Base-by-base conservation (phyloP, 495 filamentous ascomycete genomes). In the Daldinia childiae region DNA sequence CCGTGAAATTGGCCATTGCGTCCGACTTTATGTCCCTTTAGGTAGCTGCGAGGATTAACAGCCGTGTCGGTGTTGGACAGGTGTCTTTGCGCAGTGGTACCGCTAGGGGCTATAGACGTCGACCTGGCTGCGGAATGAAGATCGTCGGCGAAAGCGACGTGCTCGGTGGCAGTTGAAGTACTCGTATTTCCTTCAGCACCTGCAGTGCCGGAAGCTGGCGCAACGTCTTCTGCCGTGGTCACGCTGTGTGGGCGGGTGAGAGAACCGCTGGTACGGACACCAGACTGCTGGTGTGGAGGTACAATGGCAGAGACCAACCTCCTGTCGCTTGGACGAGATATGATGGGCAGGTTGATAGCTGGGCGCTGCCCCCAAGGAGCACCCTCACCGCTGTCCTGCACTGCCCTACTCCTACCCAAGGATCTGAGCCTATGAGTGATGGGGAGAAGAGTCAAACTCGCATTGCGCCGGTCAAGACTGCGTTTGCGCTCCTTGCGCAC, bases 1-100 rank as follows among this genome's bases (percentile, higher is more conserved):
- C 86, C 86, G 74, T 91, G 85, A 75, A 95, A 93, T 67, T 91
- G 89, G 11, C 88, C 89, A 77, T 95, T 95, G 17, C 91, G 85
- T 2, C 89, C 88, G 19, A 90, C 82, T 41, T 78, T 76, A 60
- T 73, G 71, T 11, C 59, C 56, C 30, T 71, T 61, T 38, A 81
- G 71, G 56, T 81, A 76, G 43, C 69, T 64, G 9, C 11, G 50
- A 27, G 27, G 59, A 19, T 48, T 65, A 27, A 60, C 52, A 6
- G 55, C 41, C 11, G 72, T 70, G 12, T 75, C 63, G 2, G 62
- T 39, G 6, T 50, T 71, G 1, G 65, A 58, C 6, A 64, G 27
- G 15, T 72, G 62, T 36, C 72, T 75, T 19, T 62, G 69, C 43
- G 55, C 21, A 43, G 66, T 57, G 14, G 60, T 34, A 14, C 58